Evolutionary conservation across 352 stramenopile species (phyloP).

Genomic region (Elongisporangium anandrum): DNA sequence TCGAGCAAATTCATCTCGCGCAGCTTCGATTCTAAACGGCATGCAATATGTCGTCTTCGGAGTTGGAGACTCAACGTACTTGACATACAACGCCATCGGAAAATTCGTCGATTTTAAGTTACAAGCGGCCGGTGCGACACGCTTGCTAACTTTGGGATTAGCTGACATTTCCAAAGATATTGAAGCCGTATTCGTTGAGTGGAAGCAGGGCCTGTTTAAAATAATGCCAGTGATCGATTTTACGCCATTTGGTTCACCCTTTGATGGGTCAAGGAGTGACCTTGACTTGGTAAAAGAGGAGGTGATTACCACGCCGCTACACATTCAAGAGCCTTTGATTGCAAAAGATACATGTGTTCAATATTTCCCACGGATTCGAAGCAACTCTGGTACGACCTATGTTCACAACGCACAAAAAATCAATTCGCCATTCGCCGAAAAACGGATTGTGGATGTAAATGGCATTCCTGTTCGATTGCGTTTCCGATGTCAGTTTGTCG

Average conservation of each 20-base stretch:
- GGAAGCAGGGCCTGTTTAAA: conserved; percentile 70
- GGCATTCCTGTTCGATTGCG: not conserved
- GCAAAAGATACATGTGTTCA: not conserved
- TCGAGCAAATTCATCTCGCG: conserved; percentile 5
- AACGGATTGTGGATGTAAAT: not conserved
- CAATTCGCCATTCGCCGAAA: not conserved
- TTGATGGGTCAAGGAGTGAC: not conserved
- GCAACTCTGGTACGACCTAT: not conserved
- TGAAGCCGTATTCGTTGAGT: conserved; percentile 56
- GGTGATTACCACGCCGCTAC: no score
- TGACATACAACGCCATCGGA: conserved; percentile 93
- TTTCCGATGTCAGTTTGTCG: not conserved
- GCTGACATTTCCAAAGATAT: conserved; percentile 90
- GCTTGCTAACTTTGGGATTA: conserved; percentile 70
- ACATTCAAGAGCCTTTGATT: not conserved
- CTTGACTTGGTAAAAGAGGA: not conserved
- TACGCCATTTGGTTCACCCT: not conserved
- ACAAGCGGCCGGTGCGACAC: conserved; percentile 60
- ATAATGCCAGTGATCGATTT: conserved; percentile 5
- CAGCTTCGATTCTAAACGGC: conserved; percentile 6
- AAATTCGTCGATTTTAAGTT: conserved; percentile 84
- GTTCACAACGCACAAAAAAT: not conserved
- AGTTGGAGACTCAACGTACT: conserved; percentile 93
- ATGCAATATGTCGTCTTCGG: conserved; percentile 70
- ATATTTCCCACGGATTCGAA: not conserved